phyloP scores from a whole-genome alignment of 495 filamentous ascomycete species.

The Penicillium bialowiezense region DNA sequence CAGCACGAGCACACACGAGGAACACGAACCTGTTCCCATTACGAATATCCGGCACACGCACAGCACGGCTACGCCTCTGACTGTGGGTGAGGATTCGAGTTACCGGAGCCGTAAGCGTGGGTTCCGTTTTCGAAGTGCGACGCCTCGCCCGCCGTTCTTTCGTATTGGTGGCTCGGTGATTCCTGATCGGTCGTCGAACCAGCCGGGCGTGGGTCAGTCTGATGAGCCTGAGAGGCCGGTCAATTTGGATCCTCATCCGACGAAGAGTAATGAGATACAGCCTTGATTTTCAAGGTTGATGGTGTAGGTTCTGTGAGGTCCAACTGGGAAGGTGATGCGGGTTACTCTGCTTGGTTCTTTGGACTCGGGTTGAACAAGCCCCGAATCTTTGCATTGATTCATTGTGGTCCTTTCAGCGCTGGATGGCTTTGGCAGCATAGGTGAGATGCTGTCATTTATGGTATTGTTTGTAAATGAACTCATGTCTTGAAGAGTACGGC shows the following conservation, averaged over 20 bases:
- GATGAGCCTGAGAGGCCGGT: conserved; percentile 39
- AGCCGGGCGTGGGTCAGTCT: conserved; percentile 21
- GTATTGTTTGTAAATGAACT: too few relatives aligned
- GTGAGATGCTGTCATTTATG: too few relatives aligned
- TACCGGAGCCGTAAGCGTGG: conserved; percentile 28
- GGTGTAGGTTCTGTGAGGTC: neutral
- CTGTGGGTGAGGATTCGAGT: conserved; percentile 7
- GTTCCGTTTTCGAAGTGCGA: conserved; percentile 8
- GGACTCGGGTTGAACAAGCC: too few relatives aligned
- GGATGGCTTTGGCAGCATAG: too few relatives aligned
- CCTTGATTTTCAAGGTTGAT: neutral
- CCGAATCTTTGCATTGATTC: too few relatives aligned
- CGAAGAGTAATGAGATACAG: neutral
- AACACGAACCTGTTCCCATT: conserved; percentile 32
- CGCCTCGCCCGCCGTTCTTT: conserved; percentile 43
- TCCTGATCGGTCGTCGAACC: conserved; percentile 16
- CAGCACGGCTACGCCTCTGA: conserved; percentile 34
- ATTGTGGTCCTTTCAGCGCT: too few relatives aligned
- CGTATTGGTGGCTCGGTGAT: conserved; percentile 52
- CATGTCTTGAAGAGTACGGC: too few relatives aligned
- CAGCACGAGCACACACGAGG: conserved; percentile 34
- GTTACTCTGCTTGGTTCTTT: too few relatives aligned
- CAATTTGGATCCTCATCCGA: conserved; percentile 21
- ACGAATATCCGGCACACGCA: conserved; percentile 28
- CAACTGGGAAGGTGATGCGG: too few relatives aligned